A percentile compares a stretch with the other conserved stretches of the same genome.
Evolutionary conservation across 148 eudicot species (phyloP).

Genomic region (Pouteria glomerata): DNA sequence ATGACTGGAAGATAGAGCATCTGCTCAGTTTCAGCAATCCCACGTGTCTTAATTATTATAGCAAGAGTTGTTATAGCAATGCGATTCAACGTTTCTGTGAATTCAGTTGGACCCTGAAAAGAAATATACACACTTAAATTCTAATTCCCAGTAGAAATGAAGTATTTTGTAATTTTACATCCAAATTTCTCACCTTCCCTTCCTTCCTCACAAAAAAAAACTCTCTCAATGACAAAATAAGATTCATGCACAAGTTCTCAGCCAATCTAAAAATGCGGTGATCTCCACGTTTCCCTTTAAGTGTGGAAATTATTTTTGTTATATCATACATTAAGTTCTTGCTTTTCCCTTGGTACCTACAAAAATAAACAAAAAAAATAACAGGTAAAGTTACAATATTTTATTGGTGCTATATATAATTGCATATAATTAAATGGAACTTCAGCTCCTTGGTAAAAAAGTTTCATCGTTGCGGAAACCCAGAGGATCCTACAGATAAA

Average conservation of each 20-base stretch:
- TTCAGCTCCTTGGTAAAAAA: neutral
- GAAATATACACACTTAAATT: neutral
- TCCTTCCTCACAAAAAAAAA: constrained; percentile 83
- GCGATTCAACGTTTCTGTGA: constrained; percentile 91
- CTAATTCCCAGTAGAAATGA: neutral
- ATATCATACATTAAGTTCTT: constrained; percentile 89
- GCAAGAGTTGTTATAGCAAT: constrained; percentile 72
- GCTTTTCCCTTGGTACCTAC: constrained; percentile 92
- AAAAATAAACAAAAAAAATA: constrained; percentile 12
- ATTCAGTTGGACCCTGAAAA: constrained; percentile 89
- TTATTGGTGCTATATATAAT: neutral
- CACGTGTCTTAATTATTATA: constrained; percentile 91
- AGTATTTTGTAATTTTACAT: neutral
- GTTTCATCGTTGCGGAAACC: neutral
- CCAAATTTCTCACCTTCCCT: constrained; percentile 59
- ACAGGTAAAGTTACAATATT: constrained; percentile 12
- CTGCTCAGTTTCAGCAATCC: constrained; percentile 92
- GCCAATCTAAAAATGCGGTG: constrained; percentile 93
- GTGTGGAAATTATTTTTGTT: constrained; percentile 73
- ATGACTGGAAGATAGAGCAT: constrained; percentile 75
- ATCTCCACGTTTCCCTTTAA: constrained; percentile 92
- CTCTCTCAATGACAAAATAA: constrained; percentile 74
- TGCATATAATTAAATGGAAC: neutral
- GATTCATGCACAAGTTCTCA: constrained; percentile 94
- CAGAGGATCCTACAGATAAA: neutral